Base-by-base conservation (phyloP, 345 rosid species). In the Alliaria petiolata region DNA sequence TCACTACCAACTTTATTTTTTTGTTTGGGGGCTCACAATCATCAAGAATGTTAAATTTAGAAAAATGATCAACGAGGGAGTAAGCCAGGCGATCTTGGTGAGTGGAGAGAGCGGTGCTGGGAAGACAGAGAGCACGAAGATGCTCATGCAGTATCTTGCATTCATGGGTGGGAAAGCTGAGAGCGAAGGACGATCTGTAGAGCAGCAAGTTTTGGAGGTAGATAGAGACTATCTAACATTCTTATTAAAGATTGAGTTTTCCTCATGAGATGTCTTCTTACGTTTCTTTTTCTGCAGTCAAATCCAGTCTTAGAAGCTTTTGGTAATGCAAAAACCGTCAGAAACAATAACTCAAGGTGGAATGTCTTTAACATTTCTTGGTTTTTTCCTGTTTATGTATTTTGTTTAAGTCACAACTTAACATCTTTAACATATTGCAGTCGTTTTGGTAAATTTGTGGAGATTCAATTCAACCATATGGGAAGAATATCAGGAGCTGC, bases 41-140 rank as follows among this genome's bases (percentile, higher is more conserved):
- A 70, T 42, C 50, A 52, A 65, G 72, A 74, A 60, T 70, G 34
- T 39, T 57, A 62, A 47, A 60, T 81, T 67, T 87, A 95, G 99
- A 79, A 83, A 80, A 70, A 89, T 95, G 99, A 87, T 91, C 78
- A 84, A 86, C 77, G 98, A 91, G 74, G 85, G 87, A 67, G 81
- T 85, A 52, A 95, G 98, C 76, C 99, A 95, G 76, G 69, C 99
- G 33, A 95, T 95, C 66, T 83, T 95, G 81, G 99, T 95, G 70
- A 95, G 99, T 60, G 99, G 99, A 63, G 99, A 95, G 79, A 95
- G 99, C 57, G 99, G 99, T 67, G 99, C 98, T 30, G 99, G 99
- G 77, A 95, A 95, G 85, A 91, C 99, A 49, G 99, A 95, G 85
- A 89, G 93, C 84, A 95, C 99, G 55, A 95, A 95, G 81, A 85